Percentiles rank a stretch among this genome's conserved stretches.
Conservation (phyloP, 441 rosid genomes). For the Adansonia madagascariensis region DNA sequence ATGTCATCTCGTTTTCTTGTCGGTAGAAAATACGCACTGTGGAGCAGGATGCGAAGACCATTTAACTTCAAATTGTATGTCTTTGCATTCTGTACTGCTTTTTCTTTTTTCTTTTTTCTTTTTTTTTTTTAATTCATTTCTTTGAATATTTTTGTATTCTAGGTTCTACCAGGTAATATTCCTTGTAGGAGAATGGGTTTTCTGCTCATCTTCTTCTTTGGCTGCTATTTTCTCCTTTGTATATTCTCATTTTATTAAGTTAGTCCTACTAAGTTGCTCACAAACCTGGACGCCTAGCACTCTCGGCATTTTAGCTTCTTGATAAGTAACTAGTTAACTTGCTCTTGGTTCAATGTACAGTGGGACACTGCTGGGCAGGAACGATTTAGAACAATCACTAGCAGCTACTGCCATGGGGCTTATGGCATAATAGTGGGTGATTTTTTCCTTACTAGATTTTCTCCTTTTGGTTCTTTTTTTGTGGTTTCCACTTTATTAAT, state of each 20-base stretch:
- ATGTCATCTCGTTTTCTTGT: not conserved
- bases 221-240: not conserved
- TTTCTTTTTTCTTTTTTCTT: not conserved
- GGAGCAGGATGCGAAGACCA: constrained; percentile 68
- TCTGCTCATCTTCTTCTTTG: not conserved
- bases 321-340: constrained; percentile 5
- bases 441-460: not conserved
- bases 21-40: constrained; percentile 71
- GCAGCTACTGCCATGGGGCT: constrained; percentile 49
- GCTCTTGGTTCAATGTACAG: constrained; percentile 28
- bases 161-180: not conserved
- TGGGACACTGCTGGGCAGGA: constrained; percentile 64
- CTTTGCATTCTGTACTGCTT: constrained; percentile 12
- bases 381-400: constrained; percentile 46
- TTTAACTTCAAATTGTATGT: constrained; percentile 50
- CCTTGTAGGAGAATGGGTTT: not conserved
- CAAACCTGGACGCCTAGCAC: not conserved
- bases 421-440: constrained; percentile 45
- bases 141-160: constrained; percentile 2
- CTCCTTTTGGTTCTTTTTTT: not conserved
- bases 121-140: not conserved
- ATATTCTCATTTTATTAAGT: not conserved
- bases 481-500: not conserved
- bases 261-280: not conserved
- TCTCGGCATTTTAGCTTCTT: not conserved